phyloP scores from a whole-genome alignment of 2,329 filamentous ascomycete genomes.

The Corniculantispora saksenae region DNA sequence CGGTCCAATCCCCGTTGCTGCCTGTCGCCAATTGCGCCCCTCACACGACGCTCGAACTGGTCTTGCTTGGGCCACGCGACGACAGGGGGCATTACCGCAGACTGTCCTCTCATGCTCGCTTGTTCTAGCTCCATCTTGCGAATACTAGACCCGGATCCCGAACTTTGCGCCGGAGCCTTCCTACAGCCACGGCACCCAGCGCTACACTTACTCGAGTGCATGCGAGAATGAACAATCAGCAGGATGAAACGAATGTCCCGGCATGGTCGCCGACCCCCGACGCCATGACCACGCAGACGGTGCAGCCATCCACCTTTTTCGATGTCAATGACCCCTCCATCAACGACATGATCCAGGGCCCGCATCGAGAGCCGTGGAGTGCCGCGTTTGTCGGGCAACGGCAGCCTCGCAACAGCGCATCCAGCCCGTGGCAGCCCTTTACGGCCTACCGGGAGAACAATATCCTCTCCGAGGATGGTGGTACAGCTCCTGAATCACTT shows the following conservation, averaged over 20 bases:
- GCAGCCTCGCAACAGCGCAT: background rate
- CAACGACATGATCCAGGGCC: background rate
- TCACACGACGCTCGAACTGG: background rate
- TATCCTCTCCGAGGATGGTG: conserved; percentile 11
- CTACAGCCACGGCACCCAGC: background rate
- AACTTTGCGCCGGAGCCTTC: background rate
- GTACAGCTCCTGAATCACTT: background rate
- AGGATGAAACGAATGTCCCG: background rate
- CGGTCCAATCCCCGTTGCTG: conserved; percentile 13
- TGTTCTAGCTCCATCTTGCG: background rate
- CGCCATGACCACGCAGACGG: background rate
- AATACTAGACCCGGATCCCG: background rate
- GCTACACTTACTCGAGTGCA: background rate
- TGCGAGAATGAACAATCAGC: conserved; percentile 2
- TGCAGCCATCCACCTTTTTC: background rate
- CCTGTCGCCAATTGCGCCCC: conserved; percentile 5
- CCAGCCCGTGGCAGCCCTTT: background rate
- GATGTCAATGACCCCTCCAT: background rate
- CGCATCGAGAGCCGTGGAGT: background rate
- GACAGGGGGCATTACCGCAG: background rate
- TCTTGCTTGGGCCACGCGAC: background rate
- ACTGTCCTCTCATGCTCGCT: background rate
- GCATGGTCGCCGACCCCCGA: background rate
- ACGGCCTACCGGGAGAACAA: background rate
- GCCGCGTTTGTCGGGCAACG: background rate